Evolutionary conservation across 176 grass and related monocot species (phyloP), one percentile per base, ranked within the genome.

Genomic region (Avena atlantica): DNA sequence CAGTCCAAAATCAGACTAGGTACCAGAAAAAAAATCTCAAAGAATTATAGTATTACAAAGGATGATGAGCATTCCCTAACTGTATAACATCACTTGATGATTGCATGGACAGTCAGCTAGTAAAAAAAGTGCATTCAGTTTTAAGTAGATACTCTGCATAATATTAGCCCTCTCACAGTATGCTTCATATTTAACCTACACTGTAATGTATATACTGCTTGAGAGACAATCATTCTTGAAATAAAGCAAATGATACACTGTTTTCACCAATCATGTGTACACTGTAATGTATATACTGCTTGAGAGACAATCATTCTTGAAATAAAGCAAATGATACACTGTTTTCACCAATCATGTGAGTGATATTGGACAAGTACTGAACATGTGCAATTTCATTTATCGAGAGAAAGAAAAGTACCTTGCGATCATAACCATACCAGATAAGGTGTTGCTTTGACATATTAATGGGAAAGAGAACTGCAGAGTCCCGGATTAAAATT

Each of bases 361-460:
- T 3, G 1, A 74, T 24, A 45, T 47, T 0, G 7, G 47, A 73
- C 4, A 37, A 21, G 13, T 36, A 12, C 57, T 36, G 37, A 20
- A 17, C 20, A 76, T 9, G 19, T 13, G 73, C 56, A 60, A 8
- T 6, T 3, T 59, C 25, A 40, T n/a, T 80, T 84, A 48, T 60
- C 8, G 4, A 80, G 50, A 29, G 65, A 31, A 76, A 20, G 48
- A 48, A 3, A 36, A 12, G 9, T 94, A 99, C 97, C 97, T 99
- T 96, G 20, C 83, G 88, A 85, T 99, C 97, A 83, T 96, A 99
- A 52, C 94, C 97, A 90, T 96, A 99, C 97, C 94, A 99, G 91
- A 99, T 92, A 55, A 99, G 89, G 85, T 96, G 92, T 78, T 99
- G 94, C 73, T 99, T 96, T 83, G 93, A 96, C n/a, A 99, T 47